Evolutionary conservation across 2,329 filamentous ascomycete genomes (phyloP), one percentile per base, ranked within the genome.

Genomic region (Colletotrichum melonis): DNA sequence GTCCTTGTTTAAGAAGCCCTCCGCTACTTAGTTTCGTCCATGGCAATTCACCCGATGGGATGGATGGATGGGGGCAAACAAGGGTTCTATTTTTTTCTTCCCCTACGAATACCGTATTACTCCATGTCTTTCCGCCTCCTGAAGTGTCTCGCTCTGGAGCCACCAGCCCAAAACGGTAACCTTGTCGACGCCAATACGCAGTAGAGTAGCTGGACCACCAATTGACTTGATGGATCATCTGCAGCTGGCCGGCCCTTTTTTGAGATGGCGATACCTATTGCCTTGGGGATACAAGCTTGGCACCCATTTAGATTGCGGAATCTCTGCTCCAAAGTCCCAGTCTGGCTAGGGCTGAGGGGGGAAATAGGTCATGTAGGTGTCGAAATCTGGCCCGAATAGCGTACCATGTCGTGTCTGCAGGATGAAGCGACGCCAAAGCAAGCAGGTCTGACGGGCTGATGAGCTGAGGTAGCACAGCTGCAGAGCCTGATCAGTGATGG

Each of bases 111-210:
- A n/a, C 42, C 19, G 16, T 49, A n/a, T 9, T 49, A 49, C 19
- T 49, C 42, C 42, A 49, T n/a, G 42, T 49, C 42, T 49, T 6
- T 49, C 19, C 19, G 38, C 28, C 32, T 60, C 42, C 46, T 63
- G n/a, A n/a, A 63, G 6, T 42, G 63, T 60, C 55, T 67, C 68
- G 63, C 49, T 28, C 28, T 26, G 62, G 58, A 38, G 63, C 62
- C 55, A 55, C 28, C 28, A 55, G 54, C 26, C 49, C 30, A 46
- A 63, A 69, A 55, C 7, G 32, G 35, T 24, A 24, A 42, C 57
- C 30, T 3, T 16, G 4, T 63, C 30, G 54, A 54, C 24, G 22
- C 52, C 60, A 58, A 54, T 65, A 30, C 32, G 32, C 32, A 35
- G 32, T 35, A 35, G 42, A 24, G 6, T 35, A 11, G 19, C 28